These are phyloP conservation scores for Phytophthora pisi DNA, from an alignment of 352 stramenopile genomes.

Conservation along the genomic window DNA sequence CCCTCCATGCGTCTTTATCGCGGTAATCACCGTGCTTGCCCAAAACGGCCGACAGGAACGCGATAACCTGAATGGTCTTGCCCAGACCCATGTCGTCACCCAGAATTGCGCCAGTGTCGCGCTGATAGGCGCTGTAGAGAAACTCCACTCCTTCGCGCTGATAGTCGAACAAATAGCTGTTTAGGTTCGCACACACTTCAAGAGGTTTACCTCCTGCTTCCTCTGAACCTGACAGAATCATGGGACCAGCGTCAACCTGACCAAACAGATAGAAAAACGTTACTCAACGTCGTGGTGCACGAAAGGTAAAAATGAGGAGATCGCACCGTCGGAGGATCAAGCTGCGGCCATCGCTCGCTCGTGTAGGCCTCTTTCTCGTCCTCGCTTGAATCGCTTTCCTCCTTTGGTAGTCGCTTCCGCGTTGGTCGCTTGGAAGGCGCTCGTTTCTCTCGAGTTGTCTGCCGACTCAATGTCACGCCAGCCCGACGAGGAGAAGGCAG, in stretches of 20 bases:
- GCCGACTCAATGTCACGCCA: background rate
- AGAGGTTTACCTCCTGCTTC: slow-evolving; percentile 16
- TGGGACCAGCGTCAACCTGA: slow-evolving; percentile 44
- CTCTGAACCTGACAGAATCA: slow-evolving; percentile 37
- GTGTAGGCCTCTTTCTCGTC: slow-evolving; percentile 34
- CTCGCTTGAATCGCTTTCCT: slow-evolving; percentile 24
- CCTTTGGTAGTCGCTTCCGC: slow-evolving; percentile 14
- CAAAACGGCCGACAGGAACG: slow-evolving; percentile 90
- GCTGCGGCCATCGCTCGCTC: slow-evolving; percentile 55
- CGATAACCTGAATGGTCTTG: slow-evolving; percentile 95
- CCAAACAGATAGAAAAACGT: slow-evolving; percentile 3
- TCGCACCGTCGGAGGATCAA: slow-evolving; percentile 51
- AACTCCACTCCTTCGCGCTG: slow-evolving; percentile 75
- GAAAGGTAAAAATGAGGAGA: background rate
- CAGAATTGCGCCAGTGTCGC: slow-evolving; percentile 89
- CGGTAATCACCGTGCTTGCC: slow-evolving; percentile 93
- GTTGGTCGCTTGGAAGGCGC: background rate
- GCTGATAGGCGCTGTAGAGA: slow-evolving; percentile 60
- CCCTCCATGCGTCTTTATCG: slow-evolving; percentile 95
- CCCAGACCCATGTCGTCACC: slow-evolving; percentile 98
- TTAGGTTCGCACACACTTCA: slow-evolving; percentile 73
- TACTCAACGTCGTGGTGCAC: background rate
- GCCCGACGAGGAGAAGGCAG: background rate
- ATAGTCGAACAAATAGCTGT: slow-evolving; percentile 78
- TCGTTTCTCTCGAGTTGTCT: slow-evolving; percentile 4